Base-by-base conservation (phyloP, 1,139 yeast genomes). In the Debaryomyces subglobosus region DNA sequence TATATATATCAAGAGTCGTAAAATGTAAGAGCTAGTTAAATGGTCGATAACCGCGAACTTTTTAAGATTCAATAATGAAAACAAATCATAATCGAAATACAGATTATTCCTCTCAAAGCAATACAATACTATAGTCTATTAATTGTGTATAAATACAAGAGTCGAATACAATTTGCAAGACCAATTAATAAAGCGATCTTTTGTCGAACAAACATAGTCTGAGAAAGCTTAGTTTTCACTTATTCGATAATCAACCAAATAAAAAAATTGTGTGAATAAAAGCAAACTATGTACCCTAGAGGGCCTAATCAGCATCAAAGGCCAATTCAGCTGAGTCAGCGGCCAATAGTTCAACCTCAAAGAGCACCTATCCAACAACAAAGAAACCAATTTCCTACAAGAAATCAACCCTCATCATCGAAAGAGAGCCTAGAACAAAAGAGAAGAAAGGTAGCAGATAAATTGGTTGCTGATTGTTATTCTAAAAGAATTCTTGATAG, bases 391-490 rank as follows among this genome's bases (percentile, higher is more conserved):
- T 23, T 25, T 21, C 27, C 34, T 12, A 44, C 43, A 12, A 39
- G 36, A 21, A 38, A 32, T n/a, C 44, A 39, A 10, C 23, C 39
- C 15, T 34, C 34, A 18, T 18, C 29, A n/a, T 20, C 33, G 16
- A 38, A 45, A 20, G 34, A 25, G 9, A 7, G 27, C 20, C 42
- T 48, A 20, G 43, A 43, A 21, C 56, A 53, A 23, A 59, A 54
- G 39, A 53, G 64, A 45, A 51, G 56, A 40, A 39, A 48, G 35
- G 52, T 57, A 1, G 59, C 69, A 2, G 77, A 72, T 46, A 74
- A 73, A 52, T 60, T 76, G 44, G 65, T 66, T 21, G 62, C 64
- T n/a, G 79, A 74, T 50, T 74, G 79, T 54, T 75, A 74, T 54
- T 69, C 72, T 23, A 74, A 73, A 47, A 56, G 56, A 36, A 56